Percentiles rank a stretch among this genome's conserved stretches.
Conservation (phyloP, 495 filamentous ascomycete genomes). For the Thozetella sp. region DNA sequence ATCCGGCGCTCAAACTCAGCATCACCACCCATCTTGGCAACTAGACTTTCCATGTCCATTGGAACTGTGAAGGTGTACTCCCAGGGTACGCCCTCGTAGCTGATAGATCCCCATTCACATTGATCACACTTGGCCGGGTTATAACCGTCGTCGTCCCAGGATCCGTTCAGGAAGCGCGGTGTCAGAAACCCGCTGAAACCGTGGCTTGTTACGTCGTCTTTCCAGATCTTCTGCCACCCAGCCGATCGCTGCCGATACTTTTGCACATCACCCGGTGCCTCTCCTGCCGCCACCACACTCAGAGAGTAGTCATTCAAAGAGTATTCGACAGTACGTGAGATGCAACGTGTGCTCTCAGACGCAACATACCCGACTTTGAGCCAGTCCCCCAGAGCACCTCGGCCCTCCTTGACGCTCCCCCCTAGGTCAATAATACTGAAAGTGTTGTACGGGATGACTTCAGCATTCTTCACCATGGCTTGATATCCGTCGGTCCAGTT, state of each 20-base stretch:
- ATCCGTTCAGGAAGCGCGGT: slow-evolving; percentile 52
- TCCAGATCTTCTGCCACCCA: slow-evolving; percentile 73
- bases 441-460: slow-evolving; percentile 57
- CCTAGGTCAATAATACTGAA: slow-evolving; percentile 57
- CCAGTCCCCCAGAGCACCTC: slow-evolving; percentile 72
- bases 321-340: slow-evolving; percentile 68
- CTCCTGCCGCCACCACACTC: slow-evolving; percentile 54
- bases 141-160: slow-evolving; percentile 47
- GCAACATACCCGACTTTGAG: slow-evolving; percentile 62
- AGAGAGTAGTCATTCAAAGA: slow-evolving; percentile 67
- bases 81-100: slow-evolving; percentile 68
- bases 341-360: slow-evolving; percentile 53
- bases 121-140: slow-evolving; percentile 60
- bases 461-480: slow-evolving; percentile 69
- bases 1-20: slow-evolving; percentile 58
- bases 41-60: slow-evolving; percentile 64
- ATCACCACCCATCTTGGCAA: slow-evolving; percentile 58
- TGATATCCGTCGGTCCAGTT: slow-evolving; percentile 69
- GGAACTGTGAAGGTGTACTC: slow-evolving; percentile 66
- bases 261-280: slow-evolving; percentile 50
- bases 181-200: slow-evolving; percentile 65
- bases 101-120: slow-evolving; percentile 61
- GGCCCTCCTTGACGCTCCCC: slow-evolving; percentile 65
- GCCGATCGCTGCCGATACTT: slow-evolving; percentile 65
- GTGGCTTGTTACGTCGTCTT: slow-evolving; percentile 50